Evolutionary conservation across 78 protist species (phyloP), one percentile per base, ranked within the genome.

Genomic region (Salpingoeca rosetta): DNA sequence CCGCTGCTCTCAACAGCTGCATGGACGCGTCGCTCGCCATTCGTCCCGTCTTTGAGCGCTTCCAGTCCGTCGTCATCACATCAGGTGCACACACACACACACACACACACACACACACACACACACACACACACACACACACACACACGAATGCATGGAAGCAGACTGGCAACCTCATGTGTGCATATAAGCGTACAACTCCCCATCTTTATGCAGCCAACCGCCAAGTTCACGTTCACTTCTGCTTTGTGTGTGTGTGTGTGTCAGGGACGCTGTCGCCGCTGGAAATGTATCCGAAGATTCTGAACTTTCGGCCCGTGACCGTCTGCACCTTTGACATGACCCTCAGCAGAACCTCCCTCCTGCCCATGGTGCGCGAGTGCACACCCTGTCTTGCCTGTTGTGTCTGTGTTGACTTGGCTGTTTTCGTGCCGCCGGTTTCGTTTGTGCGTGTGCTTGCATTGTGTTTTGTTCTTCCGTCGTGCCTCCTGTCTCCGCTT

Each of bases 11-110:
- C 73, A 1, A 0, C 80, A 80, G 90, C 78, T 98, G 99, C 91
- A 86, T 95, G 37, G 99, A 97, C 44, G 97, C 99, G 0, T 92
- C 96, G 1, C 65, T 98, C 1, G 98, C 98, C 43, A 89, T 98
- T 84, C 83, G 90, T 83, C 96, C 97, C 41, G 93, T 97, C 27
- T 92, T 97, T 27, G 96, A 87, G 31, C 73, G 76, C 39, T 97
- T 84, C 77, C 81, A 82, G 45, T 94, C 93, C 1, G 90, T 97
- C 22, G 39, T 97, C 0, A 92, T 97, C 44, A 86, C 90, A 27
- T 88, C 91, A 1, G 90, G 88, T 73, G 28, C 36, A 22, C 72
- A 56, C 22, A n/a, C n/a, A n/a, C n/a, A n/a, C n/a, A n/a, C n/a
- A n/a, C n/a, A n/a, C n/a, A n/a, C n/a, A n/a, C n/a, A n/a, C n/a